These are phyloP conservation scores for Gaeumannomyces sp. DNA, from an alignment of 2,329 filamentous ascomycete species.

Conservation along the genomic window DNA sequence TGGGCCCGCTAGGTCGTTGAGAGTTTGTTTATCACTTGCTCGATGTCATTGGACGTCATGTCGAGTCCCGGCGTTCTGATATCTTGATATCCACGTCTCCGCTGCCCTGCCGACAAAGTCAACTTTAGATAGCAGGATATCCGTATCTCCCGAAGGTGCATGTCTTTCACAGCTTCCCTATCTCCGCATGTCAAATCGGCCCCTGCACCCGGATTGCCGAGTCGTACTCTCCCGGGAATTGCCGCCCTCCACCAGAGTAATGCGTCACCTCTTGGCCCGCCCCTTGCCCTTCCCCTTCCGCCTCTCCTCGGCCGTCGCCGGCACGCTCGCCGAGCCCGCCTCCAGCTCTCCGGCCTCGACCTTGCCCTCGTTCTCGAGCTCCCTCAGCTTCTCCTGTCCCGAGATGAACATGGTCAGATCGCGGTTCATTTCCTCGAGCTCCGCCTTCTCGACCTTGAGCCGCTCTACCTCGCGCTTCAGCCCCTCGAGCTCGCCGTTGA, in stretches of 20 bases:
- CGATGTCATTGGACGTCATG: background rate
- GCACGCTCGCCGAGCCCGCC: slow-evolving; percentile 63
- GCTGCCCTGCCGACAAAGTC: too few species aligned
- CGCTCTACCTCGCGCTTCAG: slow-evolving; percentile 51
- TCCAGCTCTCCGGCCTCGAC: slow-evolving; percentile 65
- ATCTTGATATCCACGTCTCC: background rate
- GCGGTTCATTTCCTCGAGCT: slow-evolving; percentile 78
- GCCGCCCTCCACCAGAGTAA: background rate
- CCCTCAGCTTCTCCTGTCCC: slow-evolving; percentile 71
- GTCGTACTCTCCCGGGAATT: background rate
- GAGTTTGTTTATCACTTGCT: background rate
- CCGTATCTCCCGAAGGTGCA: background rate
- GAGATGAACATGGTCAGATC: slow-evolving; percentile 86
- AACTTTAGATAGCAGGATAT: background rate
- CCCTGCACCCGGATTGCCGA: background rate
- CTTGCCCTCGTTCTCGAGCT: slow-evolving; percentile 55
- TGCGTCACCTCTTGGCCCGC: slow-evolving; percentile 33
- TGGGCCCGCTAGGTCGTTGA: background rate
- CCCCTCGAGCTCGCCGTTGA: slow-evolving; percentile 56
- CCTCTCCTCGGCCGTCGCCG: slow-evolving; percentile 40
- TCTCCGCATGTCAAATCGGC: background rate
- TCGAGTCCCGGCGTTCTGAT: background rate
- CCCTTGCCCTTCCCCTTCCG: slow-evolving; percentile 42
- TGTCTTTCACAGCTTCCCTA: background rate
- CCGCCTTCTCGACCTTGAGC: slow-evolving; percentile 57